Evolutionary conservation across 2,329 filamentous ascomycete genomes (phyloP), one percentile per base, ranked within the genome.

Genomic region (Raffaelea deltoideospora): DNA sequence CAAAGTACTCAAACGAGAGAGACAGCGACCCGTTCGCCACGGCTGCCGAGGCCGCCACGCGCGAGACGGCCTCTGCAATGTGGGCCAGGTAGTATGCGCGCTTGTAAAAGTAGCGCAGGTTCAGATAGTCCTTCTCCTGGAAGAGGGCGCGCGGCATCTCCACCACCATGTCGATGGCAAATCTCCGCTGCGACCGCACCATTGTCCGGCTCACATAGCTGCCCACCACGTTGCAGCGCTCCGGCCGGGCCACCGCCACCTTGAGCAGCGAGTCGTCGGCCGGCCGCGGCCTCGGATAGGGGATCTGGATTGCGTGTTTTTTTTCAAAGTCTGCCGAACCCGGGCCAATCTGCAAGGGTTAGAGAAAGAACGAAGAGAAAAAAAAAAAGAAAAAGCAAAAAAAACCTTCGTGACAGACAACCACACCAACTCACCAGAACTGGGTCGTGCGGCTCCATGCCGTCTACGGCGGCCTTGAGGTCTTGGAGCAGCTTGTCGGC

Each of bases 31-130:
- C n/a, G n/a, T n/a, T n/a, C n/a, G n/a, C n/a, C 14, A 67, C 55
- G 4, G 60, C 61, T 32, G 76, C 56, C 4, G 68, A 59, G 27
- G 69, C 63, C 15, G 44, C 75, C n/a, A n/a, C n/a, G n/a, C n/a
- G n/a, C 73, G 31, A 10, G 36, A 96, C 61, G 5, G 71, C 75
- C 22, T 73, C 75, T 13, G 85, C 76, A 38, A 96, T 63, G 45
- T 81, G 84, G 24, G 87, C 84, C 35, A 96, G 62, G 52, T 92
- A 96, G 57, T 88, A 96, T 11, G 90, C 82, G 44, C 87, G 69
- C 50, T 94, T 92, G 60, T 95, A 87, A 52, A 95, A 94, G 59
- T 93, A 96, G 42, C 90, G 75, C 63, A 90, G 70, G 54, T 94
- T 86, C 34, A 87, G 67, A 53, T 88, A 95, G 57, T 98, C 90